These are phyloP conservation scores for Epichloe sibirici DNA, from an alignment of 2,329 filamentous ascomycete genomes.

Conservation along the genomic window DNA sequence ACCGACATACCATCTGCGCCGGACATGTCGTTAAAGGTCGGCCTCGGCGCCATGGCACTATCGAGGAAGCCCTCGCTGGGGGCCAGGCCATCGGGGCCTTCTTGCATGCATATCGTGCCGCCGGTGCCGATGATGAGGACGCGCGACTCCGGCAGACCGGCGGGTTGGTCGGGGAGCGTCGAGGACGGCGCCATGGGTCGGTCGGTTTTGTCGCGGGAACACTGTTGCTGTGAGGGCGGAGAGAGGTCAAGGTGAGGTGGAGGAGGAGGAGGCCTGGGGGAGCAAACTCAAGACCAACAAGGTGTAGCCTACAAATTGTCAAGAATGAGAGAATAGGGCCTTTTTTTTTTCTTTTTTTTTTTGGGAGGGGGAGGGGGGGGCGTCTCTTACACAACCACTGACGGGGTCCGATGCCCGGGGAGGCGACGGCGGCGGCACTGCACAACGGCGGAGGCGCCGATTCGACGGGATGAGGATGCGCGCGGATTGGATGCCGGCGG, in stretches of 20 bases:
- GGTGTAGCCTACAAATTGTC: no score
- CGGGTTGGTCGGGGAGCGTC: conserved; percentile 1
- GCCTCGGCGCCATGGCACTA: conserved; percentile 67
- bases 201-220: neutral
- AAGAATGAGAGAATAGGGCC: no score
- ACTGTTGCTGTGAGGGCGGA: no score
- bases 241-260: neutral
- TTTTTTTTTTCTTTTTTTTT: no score
- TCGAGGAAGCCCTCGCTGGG: conserved; percentile 73
- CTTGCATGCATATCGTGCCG: conserved; percentile 84
- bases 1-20: conserved; percentile 8
- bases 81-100: conserved; percentile 65
- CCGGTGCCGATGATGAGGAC: conserved; percentile 88
- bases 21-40: conserved; percentile 67
- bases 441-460: neutral
- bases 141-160: conserved; percentile 54
- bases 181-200: conserved; percentile 11
- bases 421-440: neutral
- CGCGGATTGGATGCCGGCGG: neutral
- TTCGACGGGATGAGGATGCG: neutral
- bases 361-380: no score
- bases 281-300: no score
- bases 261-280: no score
- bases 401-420: neutral
- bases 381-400: neutral